Percentiles rank a stretch among this genome's conserved stretches.
These are phyloP conservation scores for Bathelium albidoporum DNA, from an alignment of 495 filamentous ascomycete genomes.

Conservation along the genomic window DNA sequence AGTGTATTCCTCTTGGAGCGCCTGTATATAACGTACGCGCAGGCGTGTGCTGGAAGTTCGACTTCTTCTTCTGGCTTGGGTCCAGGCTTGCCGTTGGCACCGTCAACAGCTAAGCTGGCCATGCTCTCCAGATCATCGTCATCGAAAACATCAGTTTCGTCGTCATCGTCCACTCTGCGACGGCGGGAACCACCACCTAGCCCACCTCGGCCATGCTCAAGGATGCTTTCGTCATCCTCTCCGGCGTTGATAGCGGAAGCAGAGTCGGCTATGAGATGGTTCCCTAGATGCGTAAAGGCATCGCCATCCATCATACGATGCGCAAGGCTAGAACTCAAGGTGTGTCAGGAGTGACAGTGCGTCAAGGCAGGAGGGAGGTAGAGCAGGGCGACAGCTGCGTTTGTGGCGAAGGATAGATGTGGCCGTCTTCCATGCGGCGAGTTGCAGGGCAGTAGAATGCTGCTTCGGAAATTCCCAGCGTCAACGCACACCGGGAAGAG, in stretches of 20 bases:
- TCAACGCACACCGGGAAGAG: neutral
- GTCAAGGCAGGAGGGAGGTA: neutral
- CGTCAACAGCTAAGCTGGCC: slow-evolving; percentile 72
- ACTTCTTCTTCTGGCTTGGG: slow-evolving; percentile 71
- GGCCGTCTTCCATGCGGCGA: neutral
- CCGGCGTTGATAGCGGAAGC: slow-evolving; percentile 65
- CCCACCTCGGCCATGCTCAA: slow-evolving; percentile 53
- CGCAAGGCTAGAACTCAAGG: neutral
- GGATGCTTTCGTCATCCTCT: slow-evolving; percentile 67
- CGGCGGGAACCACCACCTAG: slow-evolving; percentile 50
- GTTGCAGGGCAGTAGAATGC: neutral
- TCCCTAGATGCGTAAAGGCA: slow-evolving; percentile 76
- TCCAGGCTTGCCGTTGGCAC: slow-evolving; percentile 52
- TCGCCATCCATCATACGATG: slow-evolving; percentile 52
- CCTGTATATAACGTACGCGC: slow-evolving; percentile 59
- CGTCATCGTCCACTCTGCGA: slow-evolving; percentile 72
- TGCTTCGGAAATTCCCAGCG: neutral
- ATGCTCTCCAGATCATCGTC: slow-evolving; percentile 87
- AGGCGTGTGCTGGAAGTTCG: slow-evolving; percentile 88
- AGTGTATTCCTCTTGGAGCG: neutral
- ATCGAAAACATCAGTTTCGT: slow-evolving; percentile 69
- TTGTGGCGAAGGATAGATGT: neutral
- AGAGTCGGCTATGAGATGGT: slow-evolving; percentile 66
- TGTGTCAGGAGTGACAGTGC: neutral
- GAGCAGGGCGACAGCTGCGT: neutral